These are phyloP conservation scores for Crithidia sp. DNA, from an alignment of 208 protist species.

Conservation along the genomic window DNA sequence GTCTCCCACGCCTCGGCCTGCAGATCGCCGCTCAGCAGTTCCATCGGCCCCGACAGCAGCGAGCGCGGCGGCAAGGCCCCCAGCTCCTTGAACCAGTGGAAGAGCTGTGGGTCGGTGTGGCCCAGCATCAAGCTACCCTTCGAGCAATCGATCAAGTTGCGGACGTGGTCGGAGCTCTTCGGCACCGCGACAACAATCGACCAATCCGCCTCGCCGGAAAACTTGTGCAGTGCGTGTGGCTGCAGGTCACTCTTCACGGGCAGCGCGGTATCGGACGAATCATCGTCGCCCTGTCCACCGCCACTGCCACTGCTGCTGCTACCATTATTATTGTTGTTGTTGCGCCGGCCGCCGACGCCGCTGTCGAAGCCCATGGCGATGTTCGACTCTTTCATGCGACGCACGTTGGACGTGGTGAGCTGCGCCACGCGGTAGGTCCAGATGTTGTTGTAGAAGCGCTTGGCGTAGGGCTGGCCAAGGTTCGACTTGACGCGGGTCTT, in stretches of 20 bases:
- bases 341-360: constrained; percentile 15
- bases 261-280: constrained; percentile 25
- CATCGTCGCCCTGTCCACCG: constrained; percentile 7
- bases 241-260: constrained; percentile 85
- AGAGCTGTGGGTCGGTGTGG: constrained; percentile 89
- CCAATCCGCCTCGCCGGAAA: constrained; percentile 67
- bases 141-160: constrained; percentile 65
- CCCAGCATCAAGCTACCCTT: constrained; percentile 83
- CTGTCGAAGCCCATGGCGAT: constrained; percentile 58
- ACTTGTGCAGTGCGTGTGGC: constrained; percentile 82
- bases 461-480: constrained; percentile 57
- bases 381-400: constrained; percentile 54
- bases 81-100: constrained; percentile 91
- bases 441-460: constrained; percentile 72
- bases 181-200: constrained; percentile 76
- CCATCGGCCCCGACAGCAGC: constrained; percentile 73
- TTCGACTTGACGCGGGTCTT: constrained; percentile 84
- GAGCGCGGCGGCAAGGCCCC: constrained; percentile 76
- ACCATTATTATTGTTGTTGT: background rate
- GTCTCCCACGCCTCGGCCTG: constrained; percentile 76
- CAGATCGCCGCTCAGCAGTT: constrained; percentile 75
- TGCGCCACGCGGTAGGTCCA: constrained; percentile 86
- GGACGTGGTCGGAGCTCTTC: constrained; percentile 77
- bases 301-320: background rate
- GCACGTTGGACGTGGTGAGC: constrained; percentile 85